Evolutionary conservation across 2,329 filamentous ascomycete species (phyloP).

Genomic region (Myriangium duriaei): DNA sequence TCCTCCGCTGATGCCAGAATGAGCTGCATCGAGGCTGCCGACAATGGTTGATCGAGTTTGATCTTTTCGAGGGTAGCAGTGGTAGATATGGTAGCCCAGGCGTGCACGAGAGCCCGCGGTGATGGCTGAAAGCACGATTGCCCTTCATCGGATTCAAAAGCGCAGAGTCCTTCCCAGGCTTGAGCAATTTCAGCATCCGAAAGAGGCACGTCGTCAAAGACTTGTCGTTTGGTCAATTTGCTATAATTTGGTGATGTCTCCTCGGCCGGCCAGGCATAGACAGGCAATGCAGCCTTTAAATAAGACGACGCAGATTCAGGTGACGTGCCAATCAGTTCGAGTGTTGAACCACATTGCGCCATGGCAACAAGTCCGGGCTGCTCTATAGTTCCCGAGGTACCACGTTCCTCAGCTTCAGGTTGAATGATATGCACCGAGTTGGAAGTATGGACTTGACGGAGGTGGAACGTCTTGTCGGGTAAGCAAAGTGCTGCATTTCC

Average conservation of each 20-base stretch:
- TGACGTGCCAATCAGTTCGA: conserved; percentile 27
- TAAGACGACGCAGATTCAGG: conserved; percentile 23
- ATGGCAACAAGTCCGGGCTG: conserved; percentile 28
- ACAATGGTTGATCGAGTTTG: conserved; percentile 27
- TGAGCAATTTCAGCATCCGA: conserved; percentile 39
- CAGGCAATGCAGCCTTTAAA: conserved; percentile 27
- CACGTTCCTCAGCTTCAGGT: conserved; percentile 18
- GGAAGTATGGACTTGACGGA: conserved; percentile 54
- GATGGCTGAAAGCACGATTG: conserved; percentile 20
- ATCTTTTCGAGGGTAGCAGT: conserved; percentile 29
- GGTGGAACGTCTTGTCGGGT: conserved; percentile 41
- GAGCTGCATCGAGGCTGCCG: conserved; percentile 22
- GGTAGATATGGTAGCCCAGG: conserved; percentile 36
- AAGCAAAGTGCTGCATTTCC: conserved; percentile 43
- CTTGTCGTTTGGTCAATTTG: conserved; percentile 22
- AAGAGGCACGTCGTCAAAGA: conserved; percentile 40
- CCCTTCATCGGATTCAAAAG: conserved; percentile 34
- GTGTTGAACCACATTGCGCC: conserved; percentile 31
- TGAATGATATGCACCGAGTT: conserved; percentile 47
- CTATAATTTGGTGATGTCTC: conserved; percentile 13
- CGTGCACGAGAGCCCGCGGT: conserved; percentile 32
- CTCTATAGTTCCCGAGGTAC: conserved; percentile 17
- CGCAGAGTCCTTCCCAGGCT: conserved; percentile 40
- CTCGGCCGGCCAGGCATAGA: conserved; percentile 25
- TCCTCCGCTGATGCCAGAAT: conserved; percentile 26